A percentile compares a stretch with the other conserved stretches of the same genome.
Conservation (phyloP, 306 rosid species). For the Dalbergia oliveri region DNA sequence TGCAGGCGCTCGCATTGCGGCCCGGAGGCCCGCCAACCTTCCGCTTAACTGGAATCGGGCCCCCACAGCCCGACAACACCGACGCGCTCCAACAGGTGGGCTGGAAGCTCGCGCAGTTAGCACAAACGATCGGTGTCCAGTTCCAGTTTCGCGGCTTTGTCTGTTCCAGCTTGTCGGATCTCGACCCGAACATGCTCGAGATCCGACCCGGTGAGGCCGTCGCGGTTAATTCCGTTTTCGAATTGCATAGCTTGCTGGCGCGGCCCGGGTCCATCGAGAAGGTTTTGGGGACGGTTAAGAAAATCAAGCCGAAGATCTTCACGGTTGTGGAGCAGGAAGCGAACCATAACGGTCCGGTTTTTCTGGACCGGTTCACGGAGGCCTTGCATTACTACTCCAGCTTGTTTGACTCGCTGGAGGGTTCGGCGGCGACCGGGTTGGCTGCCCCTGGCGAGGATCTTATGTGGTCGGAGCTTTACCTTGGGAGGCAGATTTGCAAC, state of each 20-base stretch:
- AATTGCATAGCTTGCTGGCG: slow-evolving; percentile 73
- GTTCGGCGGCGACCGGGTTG: slow-evolving; percentile 53
- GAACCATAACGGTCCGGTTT: slow-evolving; percentile 73
- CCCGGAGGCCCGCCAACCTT: slow-evolving; percentile 84
- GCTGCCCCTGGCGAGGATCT: slow-evolving; percentile 55
- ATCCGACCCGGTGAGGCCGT: slow-evolving; percentile 65
- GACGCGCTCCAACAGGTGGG: slow-evolving; percentile 83
- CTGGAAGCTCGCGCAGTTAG: slow-evolving; percentile 73
- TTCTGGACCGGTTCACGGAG: slow-evolving; percentile 84
- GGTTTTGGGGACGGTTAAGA: slow-evolving; percentile 59
- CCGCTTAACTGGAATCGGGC: slow-evolving; percentile 84
- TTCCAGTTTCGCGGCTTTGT: slow-evolving; percentile 82
- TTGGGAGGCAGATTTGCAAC: slow-evolving; percentile 81
- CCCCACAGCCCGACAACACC: slow-evolving; percentile 68
- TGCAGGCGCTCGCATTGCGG: slow-evolving; percentile 81
- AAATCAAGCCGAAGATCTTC: slow-evolving; percentile 67
- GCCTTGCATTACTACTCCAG: slow-evolving; percentile 79
- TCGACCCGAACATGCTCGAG: slow-evolving; percentile 70
- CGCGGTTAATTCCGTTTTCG: slow-evolving; percentile 80
- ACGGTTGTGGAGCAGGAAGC: slow-evolving; percentile 87
- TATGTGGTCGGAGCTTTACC: slow-evolving; percentile 75
- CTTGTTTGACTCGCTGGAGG: slow-evolving; percentile 82
- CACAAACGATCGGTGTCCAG: slow-evolving; percentile 66
- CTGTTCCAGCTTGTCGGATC: slow-evolving; percentile 71
- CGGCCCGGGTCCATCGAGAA: slow-evolving; percentile 69